phyloP scores from a whole-genome alignment of 2,329 filamentous ascomycete species.

The Fusarium caatingaense region DNA sequence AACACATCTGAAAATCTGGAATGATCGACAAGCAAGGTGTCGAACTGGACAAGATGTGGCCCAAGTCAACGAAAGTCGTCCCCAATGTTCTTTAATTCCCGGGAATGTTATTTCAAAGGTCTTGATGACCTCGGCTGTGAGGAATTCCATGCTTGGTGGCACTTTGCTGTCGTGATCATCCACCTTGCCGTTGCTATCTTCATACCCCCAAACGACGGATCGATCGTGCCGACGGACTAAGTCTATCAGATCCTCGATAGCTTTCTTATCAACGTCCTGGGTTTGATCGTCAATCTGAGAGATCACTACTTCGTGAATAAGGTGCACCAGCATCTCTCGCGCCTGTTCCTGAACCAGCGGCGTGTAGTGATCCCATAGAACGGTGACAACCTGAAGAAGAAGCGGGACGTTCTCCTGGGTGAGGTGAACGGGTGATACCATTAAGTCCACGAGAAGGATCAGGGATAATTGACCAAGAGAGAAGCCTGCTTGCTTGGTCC shows the following conservation, averaged over 20 bases:
- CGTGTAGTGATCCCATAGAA: constrained; percentile 98
- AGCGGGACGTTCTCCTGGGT: constrained; percentile 83
- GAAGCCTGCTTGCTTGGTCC: constrained; percentile 91
- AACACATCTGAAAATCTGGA: constrained; percentile 96
- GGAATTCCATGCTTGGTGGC: constrained; percentile 85
- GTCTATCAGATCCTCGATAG: constrained; percentile 90
- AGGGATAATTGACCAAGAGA: constrained; percentile 93
- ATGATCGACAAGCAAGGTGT: constrained; percentile 94
- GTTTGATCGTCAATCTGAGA: constrained; percentile 77
- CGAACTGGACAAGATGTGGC: constrained; percentile 96
- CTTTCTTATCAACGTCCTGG: constrained; percentile 71
- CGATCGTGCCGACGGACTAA: constrained; percentile 85
- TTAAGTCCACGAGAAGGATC: constrained; percentile 93
- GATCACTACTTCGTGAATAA: constrained; percentile 95
- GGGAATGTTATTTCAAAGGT: constrained; percentile 89
- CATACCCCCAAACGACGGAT: constrained; percentile 91
- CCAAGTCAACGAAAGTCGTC: constrained; percentile 89
- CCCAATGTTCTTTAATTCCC: constrained; percentile 91
- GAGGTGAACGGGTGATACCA: constrained; percentile 90
- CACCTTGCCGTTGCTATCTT: constrained; percentile 86
- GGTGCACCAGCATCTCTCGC: constrained; percentile 95
- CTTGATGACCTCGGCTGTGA: constrained; percentile 83
- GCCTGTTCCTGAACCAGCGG: constrained; percentile 95
- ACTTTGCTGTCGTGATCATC: constrained; percentile 82
- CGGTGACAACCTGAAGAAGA: constrained; percentile 88